A percentile compares a stretch with the other conserved stretches of the same genome.
phyloP scores from a whole-genome alignment of 768 basidiomycete genomes.

The Nidularia sp. region DNA sequence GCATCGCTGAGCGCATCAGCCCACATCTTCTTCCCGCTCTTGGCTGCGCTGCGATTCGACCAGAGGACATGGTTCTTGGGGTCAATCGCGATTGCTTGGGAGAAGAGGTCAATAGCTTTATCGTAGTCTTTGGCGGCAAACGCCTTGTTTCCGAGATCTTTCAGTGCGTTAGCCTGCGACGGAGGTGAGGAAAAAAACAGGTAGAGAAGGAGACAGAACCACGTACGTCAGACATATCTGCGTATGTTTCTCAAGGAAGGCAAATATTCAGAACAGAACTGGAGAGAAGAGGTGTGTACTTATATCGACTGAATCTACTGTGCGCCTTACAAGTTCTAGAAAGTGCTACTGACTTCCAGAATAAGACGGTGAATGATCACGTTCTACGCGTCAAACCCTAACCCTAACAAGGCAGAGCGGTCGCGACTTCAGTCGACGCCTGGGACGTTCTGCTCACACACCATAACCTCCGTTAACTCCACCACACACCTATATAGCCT shows the following conservation, averaged over 20 bases:
- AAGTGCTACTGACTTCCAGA: slow-evolving; percentile 20
- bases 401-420: not conserved
- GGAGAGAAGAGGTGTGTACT: not conserved
- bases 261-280: not conserved
- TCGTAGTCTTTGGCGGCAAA: slow-evolving; percentile 92
- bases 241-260: not conserved
- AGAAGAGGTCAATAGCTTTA: slow-evolving; percentile 79
- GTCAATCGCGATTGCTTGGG: slow-evolving; percentile 81
- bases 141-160: slow-evolving; percentile 93
- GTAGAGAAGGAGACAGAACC: no score
- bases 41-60: slow-evolving; percentile 90
- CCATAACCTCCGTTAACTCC: no score
- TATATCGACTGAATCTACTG: slow-evolving; percentile 4
- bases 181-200: not conserved
- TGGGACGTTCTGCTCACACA: no score
- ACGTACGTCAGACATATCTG: slow-evolving; percentile 38
- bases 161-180: slow-evolving; percentile 53
- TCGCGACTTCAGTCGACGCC: no score
- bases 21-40: slow-evolving; percentile 82
- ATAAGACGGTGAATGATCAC: slow-evolving; percentile 19
- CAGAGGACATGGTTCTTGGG: slow-evolving; percentile 83
- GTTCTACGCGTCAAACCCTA: slow-evolving; percentile 7
- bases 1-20: slow-evolving; percentile 79
- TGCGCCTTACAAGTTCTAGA: slow-evolving; percentile 18
- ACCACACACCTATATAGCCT: no score